Percentiles rank a stretch among this genome's conserved stretches.
These are phyloP conservation scores for Remersonia thermophila DNA, from an alignment of 2,329 filamentous ascomycete species.

Conservation along the genomic window DNA sequence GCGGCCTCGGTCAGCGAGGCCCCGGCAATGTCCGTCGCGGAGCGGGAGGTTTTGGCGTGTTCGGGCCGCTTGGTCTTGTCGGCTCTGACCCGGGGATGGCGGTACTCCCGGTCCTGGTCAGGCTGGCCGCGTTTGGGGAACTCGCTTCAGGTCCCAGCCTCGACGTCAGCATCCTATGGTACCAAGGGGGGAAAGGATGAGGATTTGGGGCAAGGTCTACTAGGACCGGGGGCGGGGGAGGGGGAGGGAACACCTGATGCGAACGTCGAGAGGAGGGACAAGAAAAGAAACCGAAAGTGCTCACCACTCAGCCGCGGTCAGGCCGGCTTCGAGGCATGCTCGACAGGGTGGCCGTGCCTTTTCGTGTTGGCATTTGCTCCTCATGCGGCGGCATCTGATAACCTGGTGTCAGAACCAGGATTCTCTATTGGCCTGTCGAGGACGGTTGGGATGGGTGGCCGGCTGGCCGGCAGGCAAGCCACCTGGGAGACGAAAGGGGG, in stretches of 20 bases:
- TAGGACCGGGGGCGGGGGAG: no score
- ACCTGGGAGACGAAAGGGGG: no score
- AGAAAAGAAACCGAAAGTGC: constrained; percentile 10
- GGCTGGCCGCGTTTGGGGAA: constrained; percentile 42
- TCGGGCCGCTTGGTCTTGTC: constrained; percentile 33
- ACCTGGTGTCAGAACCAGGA: not conserved
- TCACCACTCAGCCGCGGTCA: constrained; percentile 38
- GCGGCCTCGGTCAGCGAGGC: constrained; percentile 1
- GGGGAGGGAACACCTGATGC: not conserved
- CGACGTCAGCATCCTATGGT: constrained; percentile 4
- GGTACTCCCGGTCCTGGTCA: constrained; percentile 42
- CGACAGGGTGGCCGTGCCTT: constrained; percentile 37
- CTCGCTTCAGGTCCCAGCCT: constrained; percentile 24
- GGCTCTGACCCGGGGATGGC: constrained; percentile 39
- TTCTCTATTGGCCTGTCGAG: no score
- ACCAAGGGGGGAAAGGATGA: no score
- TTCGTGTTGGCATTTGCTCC: constrained; percentile 43
- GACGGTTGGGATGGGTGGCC: no score
- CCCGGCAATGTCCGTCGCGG: constrained; percentile 5
- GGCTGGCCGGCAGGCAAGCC: no score
- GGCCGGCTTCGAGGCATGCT: constrained; percentile 37
- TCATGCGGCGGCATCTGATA: constrained; percentile 40
- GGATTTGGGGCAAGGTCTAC: no score
- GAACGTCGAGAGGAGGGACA: constrained; percentile 1
- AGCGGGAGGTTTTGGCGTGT: constrained; percentile 22